Percentiles rank a stretch among this genome's conserved stretches.
These are phyloP conservation scores for Venturia oleaginea DNA, from an alignment of 2,329 filamentous ascomycete genomes.

Conservation along the genomic window DNA sequence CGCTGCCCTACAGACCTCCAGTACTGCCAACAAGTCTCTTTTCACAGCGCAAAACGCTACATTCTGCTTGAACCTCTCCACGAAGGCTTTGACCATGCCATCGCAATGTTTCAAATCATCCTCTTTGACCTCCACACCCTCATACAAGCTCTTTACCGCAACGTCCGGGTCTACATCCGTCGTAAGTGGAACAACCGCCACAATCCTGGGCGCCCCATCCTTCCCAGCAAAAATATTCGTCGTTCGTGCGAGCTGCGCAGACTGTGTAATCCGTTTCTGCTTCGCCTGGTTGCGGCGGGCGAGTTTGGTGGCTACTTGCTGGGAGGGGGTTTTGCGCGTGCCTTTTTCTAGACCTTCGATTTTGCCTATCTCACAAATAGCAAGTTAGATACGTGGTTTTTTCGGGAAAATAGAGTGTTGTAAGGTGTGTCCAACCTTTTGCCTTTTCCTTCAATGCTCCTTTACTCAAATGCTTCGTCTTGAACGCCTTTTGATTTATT, in stretches of 20 bases:
- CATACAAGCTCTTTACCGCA: slow-evolving; percentile 63
- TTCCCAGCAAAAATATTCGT: slow-evolving; percentile 75
- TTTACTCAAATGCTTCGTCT: slow-evolving; percentile 84
- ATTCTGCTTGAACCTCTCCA: slow-evolving; percentile 93
- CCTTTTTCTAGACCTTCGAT: slow-evolving; percentile 62
- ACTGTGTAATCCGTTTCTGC: slow-evolving; percentile 76
- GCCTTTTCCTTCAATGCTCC: slow-evolving; percentile 72
- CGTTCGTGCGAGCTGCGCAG: slow-evolving; percentile 71
- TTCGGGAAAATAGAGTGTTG: neutral
- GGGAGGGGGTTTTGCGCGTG: slow-evolving; percentile 77
- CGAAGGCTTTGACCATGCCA: slow-evolving; percentile 52
- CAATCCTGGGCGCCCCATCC: slow-evolving; percentile 78
- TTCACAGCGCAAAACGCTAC: slow-evolving; percentile 73
- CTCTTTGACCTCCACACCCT: slow-evolving; percentile 67
- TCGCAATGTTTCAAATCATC: neutral
- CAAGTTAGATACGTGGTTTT: slow-evolving; percentile 1
- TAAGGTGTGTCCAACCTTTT: slow-evolving; percentile 54
- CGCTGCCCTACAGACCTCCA: slow-evolving; percentile 80
- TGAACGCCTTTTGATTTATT: slow-evolving; percentile 78
- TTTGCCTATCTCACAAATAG: slow-evolving; percentile 51
- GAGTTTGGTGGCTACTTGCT: slow-evolving; percentile 96
- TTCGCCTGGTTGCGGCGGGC: slow-evolving; percentile 91
- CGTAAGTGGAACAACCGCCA: slow-evolving; percentile 81
- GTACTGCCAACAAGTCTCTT: slow-evolving; percentile 63
- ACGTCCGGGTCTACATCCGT: slow-evolving; percentile 57